phyloP scores from a whole-genome alignment of 2,329 filamentous ascomycete species.

The Magnaporthiopsis incrustans region DNA sequence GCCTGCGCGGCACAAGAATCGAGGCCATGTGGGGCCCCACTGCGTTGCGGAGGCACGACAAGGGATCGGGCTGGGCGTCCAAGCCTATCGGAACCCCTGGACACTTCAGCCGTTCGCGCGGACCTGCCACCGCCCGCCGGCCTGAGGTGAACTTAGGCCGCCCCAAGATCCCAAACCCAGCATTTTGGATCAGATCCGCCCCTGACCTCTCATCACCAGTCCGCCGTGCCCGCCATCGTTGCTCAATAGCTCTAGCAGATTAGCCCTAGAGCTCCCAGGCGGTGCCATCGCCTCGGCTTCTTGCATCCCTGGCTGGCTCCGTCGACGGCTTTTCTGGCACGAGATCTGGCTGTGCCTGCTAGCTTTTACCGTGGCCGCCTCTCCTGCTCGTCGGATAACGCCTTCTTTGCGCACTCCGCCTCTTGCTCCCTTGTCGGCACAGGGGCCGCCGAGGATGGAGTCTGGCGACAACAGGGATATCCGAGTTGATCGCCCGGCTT shows the following conservation, averaged over 20 bases:
- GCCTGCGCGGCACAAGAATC: not conserved
- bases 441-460: constrained; percentile 6
- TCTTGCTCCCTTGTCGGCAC: not conserved
- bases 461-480: constrained; percentile 1
- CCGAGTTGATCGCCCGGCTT: not conserved
- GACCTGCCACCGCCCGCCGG: not conserved
- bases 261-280: not conserved
- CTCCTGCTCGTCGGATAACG: not conserved
- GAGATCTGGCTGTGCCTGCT: not conserved
- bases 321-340: not conserved
- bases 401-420: not conserved
- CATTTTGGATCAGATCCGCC: not conserved
- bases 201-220: not conserved
- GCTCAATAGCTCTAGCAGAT: not conserved
- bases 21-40: not conserved
- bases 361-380: not conserved
- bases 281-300: not conserved
- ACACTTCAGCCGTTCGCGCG: not conserved
- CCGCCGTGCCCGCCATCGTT: not conserved
- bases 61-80: not conserved
- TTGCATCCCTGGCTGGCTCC: not conserved
- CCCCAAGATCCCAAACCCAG: not conserved
- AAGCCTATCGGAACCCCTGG: not conserved
- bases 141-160: not conserved
- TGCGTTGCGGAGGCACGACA: not conserved